Percentiles rank a stretch among this genome's conserved stretches.
These are phyloP conservation scores for Phytopythium oedochilum DNA, from an alignment of 352 stramenopile genomes.

Conservation along the genomic window DNA sequence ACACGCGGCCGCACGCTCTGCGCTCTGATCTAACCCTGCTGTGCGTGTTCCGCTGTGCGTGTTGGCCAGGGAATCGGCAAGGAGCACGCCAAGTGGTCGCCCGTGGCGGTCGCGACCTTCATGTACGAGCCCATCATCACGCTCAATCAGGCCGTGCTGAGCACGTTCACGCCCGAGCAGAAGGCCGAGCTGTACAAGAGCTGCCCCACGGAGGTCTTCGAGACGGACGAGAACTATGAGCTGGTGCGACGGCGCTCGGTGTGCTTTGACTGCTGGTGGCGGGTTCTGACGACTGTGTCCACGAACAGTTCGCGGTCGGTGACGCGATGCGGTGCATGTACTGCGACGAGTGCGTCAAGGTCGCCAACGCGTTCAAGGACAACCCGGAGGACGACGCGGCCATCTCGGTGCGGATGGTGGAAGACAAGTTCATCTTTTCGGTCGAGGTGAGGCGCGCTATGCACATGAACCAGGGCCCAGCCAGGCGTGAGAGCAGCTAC, in stretches of 20 bases:
- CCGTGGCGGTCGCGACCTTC: constrained; percentile 93
- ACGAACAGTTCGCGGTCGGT: constrained; percentile 42
- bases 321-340: constrained; percentile 90
- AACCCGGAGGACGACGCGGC: constrained; percentile 94
- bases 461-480: no score
- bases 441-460: constrained; percentile 80
- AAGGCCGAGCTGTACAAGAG: constrained; percentile 94
- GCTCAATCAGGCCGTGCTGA: constrained; percentile 89
- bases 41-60: neutral
- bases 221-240: constrained; percentile 91
- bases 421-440: constrained; percentile 96
- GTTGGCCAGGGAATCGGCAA: constrained; percentile 90
- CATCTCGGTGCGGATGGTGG: constrained; percentile 83
- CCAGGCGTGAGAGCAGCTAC: neutral
- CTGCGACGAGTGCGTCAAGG: constrained; percentile 93
- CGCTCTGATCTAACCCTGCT: neutral
- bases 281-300: neutral
- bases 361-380: constrained; percentile 92
- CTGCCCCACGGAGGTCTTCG: constrained; percentile 93
- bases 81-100: constrained; percentile 97
- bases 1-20: no score
- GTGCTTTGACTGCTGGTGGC: neutral
- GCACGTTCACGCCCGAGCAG: constrained; percentile 92
- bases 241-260: constrained; percentile 24
- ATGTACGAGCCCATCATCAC: constrained; percentile 91